These are phyloP conservation scores for Paraphaeosphaeria sporulosa DNA, from an alignment of 2,329 filamentous ascomycete species.

Conservation along the genomic window DNA sequence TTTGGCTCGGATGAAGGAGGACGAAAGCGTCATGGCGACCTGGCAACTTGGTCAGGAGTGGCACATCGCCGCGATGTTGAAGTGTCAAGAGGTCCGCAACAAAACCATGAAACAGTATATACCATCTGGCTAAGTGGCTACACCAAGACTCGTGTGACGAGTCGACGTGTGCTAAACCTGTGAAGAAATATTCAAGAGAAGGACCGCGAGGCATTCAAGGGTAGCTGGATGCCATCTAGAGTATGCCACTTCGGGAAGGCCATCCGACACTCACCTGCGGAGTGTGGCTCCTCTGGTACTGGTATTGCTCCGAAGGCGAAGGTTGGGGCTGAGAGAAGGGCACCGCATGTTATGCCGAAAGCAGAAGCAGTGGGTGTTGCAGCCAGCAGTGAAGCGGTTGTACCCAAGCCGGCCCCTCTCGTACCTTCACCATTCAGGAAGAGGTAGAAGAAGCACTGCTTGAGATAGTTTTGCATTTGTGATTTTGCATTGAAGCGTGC, in stretches of 20 bases:
- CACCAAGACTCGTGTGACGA: background rate
- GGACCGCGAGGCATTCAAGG: background rate
- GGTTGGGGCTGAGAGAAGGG: constrained; percentile 7
- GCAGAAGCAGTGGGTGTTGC: background rate
- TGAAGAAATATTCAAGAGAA: background rate
- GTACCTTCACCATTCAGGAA: background rate
- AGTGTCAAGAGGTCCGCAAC: constrained; percentile 42
- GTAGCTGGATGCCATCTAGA: background rate
- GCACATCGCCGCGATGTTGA: constrained; percentile 64
- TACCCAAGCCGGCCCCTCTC: background rate
- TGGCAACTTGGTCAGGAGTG: constrained; percentile 68
- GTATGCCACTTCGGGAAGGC: background rate
- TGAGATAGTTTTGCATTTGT: constrained; percentile 1
- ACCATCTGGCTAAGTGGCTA: constrained; percentile 11
- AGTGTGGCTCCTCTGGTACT: background rate
- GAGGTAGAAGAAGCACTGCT: background rate
- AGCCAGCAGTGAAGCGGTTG: background rate
- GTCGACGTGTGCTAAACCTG: constrained; percentile 2
- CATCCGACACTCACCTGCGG: background rate
- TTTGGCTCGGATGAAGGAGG: constrained; percentile 67
- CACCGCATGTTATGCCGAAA: background rate
- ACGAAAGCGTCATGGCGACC: constrained; percentile 67
- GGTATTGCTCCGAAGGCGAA: background rate
- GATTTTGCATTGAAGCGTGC: constrained; percentile 4
- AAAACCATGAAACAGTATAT: constrained; percentile 34